phyloP scores from a whole-genome alignment of 2,329 filamentous ascomycete species.

The Clonostachys solani region DNA sequence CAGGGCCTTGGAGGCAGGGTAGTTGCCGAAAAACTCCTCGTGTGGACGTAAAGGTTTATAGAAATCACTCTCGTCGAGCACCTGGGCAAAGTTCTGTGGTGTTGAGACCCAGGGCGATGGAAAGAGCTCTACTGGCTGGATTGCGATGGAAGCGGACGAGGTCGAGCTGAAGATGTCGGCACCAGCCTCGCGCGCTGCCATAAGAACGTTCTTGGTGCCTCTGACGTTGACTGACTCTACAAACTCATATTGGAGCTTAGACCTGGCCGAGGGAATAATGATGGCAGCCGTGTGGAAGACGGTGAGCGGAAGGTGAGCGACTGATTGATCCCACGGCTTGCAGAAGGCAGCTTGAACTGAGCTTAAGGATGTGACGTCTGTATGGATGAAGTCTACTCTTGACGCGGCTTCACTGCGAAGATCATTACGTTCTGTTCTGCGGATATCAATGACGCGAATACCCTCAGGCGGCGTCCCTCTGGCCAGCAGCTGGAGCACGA shows the following conservation, averaged over 20 bases:
- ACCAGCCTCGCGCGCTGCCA: constrained; percentile 36
- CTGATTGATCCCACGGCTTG: constrained; percentile 35
- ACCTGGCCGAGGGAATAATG: constrained; percentile 46
- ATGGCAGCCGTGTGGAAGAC: constrained; percentile 54
- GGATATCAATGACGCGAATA: constrained; percentile 50
- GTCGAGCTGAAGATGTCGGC: constrained; percentile 48
- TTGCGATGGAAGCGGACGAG: constrained; percentile 36
- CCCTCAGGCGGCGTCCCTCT: constrained; percentile 44
- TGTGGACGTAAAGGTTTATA: constrained; percentile 28
- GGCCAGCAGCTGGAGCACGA: constrained; percentile 47
- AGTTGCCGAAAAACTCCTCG: constrained; percentile 41
- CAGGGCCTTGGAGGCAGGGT: constrained; percentile 44
- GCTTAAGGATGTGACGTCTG: constrained; percentile 42
- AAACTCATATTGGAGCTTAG: constrained; percentile 35
- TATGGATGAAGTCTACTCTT: constrained; percentile 35
- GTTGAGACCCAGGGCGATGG: constrained; percentile 25
- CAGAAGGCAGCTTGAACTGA: constrained; percentile 40
- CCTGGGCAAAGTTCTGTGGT: constrained; percentile 35
- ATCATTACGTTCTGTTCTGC: constrained; percentile 33
- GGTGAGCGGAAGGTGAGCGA: constrained; percentile 41
- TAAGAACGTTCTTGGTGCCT: constrained; percentile 43
- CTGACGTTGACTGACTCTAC: constrained; percentile 43
- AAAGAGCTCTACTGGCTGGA: background rate
- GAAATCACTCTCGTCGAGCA: constrained; percentile 40
- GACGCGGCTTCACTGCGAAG: constrained; percentile 27